These are phyloP conservation scores for Plasmodium coatneyi DNA, from an alignment of 169 alveolate genomes.

Conservation along the genomic window DNA sequence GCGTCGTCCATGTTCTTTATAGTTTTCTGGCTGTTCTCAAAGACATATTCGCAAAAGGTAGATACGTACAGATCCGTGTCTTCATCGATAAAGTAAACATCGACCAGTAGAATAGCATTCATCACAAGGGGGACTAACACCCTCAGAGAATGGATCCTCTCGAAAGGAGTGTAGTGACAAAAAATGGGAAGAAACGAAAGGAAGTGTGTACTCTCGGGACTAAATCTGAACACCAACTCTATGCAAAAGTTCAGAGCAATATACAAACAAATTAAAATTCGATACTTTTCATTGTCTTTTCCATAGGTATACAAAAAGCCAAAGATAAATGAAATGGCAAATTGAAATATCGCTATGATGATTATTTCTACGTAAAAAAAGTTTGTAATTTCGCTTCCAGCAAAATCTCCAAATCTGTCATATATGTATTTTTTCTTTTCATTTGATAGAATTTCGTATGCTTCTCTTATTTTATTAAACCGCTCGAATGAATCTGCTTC, in stretches of 20 bases:
- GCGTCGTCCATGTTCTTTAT: conserved; percentile 60
- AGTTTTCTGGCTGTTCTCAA: conserved; percentile 33
- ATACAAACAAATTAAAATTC: conserved; percentile 62
- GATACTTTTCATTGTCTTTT: conserved; percentile 67
- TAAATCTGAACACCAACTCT: conserved; percentile 55
- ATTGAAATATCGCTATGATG: conserved; percentile 73
- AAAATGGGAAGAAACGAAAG: conserved; percentile 47
- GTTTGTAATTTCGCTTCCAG: conserved; percentile 69
- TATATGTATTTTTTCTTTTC: conserved; percentile 90
- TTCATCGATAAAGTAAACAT: conserved; percentile 56
- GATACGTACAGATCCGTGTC: conserved; percentile 25
- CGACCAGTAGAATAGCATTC: conserved; percentile 52
- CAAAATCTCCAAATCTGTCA: conserved; percentile 94
- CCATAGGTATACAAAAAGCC: conserved; percentile 76
- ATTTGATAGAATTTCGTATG: conserved; percentile 92
- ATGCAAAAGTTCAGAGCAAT: conserved; percentile 60
- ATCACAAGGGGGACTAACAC: conserved; percentile 69
- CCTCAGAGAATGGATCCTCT: conserved; percentile 48
- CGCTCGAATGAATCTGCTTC: conserved; percentile 87
- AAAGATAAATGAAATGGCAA: conserved; percentile 74
- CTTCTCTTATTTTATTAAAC: conserved; percentile 92
- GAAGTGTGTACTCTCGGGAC: conserved; percentile 42
- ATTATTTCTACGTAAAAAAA: conserved; percentile 68
- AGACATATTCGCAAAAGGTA: conserved; percentile 61
- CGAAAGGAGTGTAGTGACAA: conserved; percentile 65